Percentiles rank a stretch among this genome's conserved stretches.
These are phyloP conservation scores for Candida gorgasii DNA, from an alignment of 805 yeast species.

Conservation along the genomic window DNA sequence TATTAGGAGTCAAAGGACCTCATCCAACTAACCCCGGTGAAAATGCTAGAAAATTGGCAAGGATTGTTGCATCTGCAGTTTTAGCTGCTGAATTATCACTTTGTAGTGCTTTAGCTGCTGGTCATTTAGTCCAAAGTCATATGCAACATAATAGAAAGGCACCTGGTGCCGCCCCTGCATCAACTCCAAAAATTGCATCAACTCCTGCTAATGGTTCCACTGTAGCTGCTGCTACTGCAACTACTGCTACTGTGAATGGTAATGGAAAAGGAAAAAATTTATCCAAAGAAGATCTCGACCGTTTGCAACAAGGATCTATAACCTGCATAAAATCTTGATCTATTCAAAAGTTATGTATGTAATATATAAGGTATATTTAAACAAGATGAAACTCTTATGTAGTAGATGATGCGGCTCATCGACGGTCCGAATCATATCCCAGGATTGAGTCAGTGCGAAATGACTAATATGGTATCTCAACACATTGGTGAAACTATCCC, in stretches of 20 bases:
- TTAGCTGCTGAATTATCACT: conserved; percentile 94
- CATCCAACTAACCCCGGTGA: conserved; percentile 92
- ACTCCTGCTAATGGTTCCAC: conserved; percentile 11
- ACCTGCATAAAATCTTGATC: conserved; percentile 51
- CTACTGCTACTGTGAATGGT: conserved; percentile 20
- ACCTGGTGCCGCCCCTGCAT: conserved; percentile 32
- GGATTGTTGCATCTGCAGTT: conserved; percentile 90
- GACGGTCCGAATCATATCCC: too few relatives aligned
- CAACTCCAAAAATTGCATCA: conserved; percentile 11
- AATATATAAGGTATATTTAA: too few relatives aligned
- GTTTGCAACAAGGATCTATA: conserved; percentile 62
- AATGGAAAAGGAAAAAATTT: conserved; percentile 1
- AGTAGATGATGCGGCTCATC: too few relatives aligned
- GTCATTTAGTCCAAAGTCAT: conserved; percentile 96
- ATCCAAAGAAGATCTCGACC: conserved; percentile 10
- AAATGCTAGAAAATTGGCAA: conserved; percentile 91
- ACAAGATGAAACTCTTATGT: too few relatives aligned
- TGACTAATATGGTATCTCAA: conserved; percentile 31
- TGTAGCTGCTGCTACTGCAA: conserved; percentile 21
- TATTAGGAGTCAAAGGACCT: conserved; percentile 94
- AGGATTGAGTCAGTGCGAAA: conserved; percentile 1
- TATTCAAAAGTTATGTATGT: conserved; percentile 4
- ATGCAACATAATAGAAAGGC: conserved; percentile 90
- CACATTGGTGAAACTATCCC: conserved; percentile 85
- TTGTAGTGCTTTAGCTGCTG: conserved; percentile 96